phyloP scores from a whole-genome alignment of 1,139 yeast species.

The Scheffersomyces illinoinensis region DNA sequence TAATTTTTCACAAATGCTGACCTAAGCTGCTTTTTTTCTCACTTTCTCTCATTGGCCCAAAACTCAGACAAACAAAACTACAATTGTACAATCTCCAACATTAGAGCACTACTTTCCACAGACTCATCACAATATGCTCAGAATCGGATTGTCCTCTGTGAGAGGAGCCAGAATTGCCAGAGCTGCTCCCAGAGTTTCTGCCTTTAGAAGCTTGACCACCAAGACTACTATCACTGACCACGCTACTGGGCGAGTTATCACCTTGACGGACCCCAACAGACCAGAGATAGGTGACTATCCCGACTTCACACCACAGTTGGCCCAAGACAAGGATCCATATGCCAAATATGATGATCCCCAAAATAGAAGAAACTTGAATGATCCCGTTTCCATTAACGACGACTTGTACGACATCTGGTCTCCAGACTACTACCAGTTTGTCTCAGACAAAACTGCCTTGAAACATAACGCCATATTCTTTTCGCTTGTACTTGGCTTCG shows the following conservation, averaged over 20 bases:
- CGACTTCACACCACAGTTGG: slow-evolving; percentile 47
- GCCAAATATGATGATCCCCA: slow-evolving; percentile 79
- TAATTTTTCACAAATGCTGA: not conserved
- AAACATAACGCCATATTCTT: slow-evolving; percentile 55
- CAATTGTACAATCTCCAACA: not conserved
- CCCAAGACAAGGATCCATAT: slow-evolving; percentile 69
- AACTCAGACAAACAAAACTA: not conserved
- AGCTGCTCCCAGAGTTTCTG: slow-evolving; percentile 12
- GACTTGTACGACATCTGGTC: slow-evolving; percentile 86
- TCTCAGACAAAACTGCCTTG: slow-evolving; percentile 62
- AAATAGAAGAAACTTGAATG: slow-evolving; percentile 75
- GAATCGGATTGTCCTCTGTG: not conserved
- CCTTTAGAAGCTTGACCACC: slow-evolving; percentile 34
- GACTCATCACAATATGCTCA: not conserved
- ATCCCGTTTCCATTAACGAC: slow-evolving; percentile 69
- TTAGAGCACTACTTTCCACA: not conserved
- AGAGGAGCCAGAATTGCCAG: slow-evolving; percentile 20
- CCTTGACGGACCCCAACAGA: slow-evolving; percentile 43
- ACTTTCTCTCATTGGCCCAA: not conserved
- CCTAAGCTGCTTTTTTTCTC: slow-evolving; percentile 13
- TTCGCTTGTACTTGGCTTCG: slow-evolving; percentile 55
- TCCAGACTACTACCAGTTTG: slow-evolving; percentile 70
- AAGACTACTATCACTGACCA: slow-evolving; percentile 43
- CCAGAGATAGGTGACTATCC: slow-evolving; percentile 51
- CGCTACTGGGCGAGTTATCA: slow-evolving; percentile 40